A percentile compares a stretch with the other conserved stretches of the same genome.
These are phyloP conservation scores for Ascodesmis nigricans DNA, from an alignment of 495 filamentous ascomycete genomes.

Conservation along the genomic window DNA sequence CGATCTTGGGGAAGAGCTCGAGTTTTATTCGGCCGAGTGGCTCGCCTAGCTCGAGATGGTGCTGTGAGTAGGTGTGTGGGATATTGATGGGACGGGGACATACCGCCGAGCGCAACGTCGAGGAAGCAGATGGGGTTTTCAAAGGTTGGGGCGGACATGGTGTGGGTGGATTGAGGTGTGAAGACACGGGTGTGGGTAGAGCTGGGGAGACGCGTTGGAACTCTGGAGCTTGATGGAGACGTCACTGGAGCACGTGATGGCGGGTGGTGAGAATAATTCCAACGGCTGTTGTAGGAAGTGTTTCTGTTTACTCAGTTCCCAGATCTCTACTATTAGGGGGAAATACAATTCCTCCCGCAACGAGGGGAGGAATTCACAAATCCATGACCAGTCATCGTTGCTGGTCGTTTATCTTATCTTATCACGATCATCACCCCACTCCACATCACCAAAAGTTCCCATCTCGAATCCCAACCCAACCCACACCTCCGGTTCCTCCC, in stretches of 20 bases:
- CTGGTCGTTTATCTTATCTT: too few species aligned
- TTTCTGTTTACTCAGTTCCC: too few species aligned
- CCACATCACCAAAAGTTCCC: too few species aligned
- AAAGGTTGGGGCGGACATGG: not conserved
- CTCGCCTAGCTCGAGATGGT: constrained; percentile 36
- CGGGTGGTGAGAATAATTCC: too few species aligned
- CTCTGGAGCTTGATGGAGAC: too few species aligned
- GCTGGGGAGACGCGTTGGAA: constrained; percentile 1
- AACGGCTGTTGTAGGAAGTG: too few species aligned
- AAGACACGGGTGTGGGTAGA: constrained; percentile 5
- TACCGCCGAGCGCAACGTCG: constrained; percentile 79
- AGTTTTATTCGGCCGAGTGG: constrained; percentile 82
- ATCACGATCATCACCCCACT: too few species aligned
- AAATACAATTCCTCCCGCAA: constrained; percentile 2
- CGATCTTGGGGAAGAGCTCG: constrained; percentile 67
- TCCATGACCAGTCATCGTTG: not conserved
- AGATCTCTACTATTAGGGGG: constrained; percentile 4
- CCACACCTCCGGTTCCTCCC: not conserved
- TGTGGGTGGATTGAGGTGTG: constrained; percentile 6
- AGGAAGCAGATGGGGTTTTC: constrained; percentile 49
- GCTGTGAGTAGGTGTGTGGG: not conserved
- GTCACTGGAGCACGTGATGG: too few species aligned
- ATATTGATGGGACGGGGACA: constrained; percentile 13
- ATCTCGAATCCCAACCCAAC: too few species aligned
- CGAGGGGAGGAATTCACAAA: not conserved